Conservation (phyloP, 139 green algal genomes). For the Raphidocelis subcapitata region DNA sequence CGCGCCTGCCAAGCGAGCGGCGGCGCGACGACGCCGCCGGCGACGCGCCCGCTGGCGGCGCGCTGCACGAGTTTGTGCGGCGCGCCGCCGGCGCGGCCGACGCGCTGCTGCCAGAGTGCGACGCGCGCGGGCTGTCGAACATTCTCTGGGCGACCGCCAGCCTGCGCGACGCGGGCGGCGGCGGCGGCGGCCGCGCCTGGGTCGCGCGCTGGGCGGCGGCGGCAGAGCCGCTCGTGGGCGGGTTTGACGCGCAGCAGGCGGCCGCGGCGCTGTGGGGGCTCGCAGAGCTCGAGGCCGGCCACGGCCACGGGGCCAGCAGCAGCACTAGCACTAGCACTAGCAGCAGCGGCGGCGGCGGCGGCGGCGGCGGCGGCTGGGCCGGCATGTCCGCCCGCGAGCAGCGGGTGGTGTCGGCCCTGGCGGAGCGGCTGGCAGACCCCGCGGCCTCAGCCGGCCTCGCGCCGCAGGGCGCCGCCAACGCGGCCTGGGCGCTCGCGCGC, state of each 20-base stretch:
- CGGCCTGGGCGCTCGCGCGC: not conserved
- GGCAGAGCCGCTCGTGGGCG: conserved; percentile 6
- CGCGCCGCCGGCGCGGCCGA: not conserved
- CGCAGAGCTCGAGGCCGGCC: conserved; percentile 8
- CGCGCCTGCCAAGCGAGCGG: conserved; percentile 4
- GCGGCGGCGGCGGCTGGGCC: not conserved
- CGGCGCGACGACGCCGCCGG: not conserved
- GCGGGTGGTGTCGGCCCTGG: not conserved
- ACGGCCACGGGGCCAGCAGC: not conserved
- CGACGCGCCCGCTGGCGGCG: not conserved
- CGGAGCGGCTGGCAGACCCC: not conserved
- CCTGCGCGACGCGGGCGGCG: not conserved
- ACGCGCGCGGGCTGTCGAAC: conserved; percentile 19
- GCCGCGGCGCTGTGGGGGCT: conserved; percentile 14
- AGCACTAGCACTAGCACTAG: not conserved
- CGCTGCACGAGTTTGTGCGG: no score
- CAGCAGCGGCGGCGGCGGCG: not conserved
- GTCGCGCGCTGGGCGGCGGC: not conserved
- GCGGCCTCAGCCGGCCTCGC: conserved; percentile 12
- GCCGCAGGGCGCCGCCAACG: not conserved
- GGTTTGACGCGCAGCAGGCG: conserved; percentile 28
- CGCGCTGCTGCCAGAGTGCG: conserved; percentile 6
- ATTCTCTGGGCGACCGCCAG: conserved; percentile 14
- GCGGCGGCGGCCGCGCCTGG: not conserved
- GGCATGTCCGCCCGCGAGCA: not conserved